These are phyloP conservation scores for Primulina huaijiensis DNA, from an alignment of 257 asterid species.

Conservation along the genomic window DNA sequence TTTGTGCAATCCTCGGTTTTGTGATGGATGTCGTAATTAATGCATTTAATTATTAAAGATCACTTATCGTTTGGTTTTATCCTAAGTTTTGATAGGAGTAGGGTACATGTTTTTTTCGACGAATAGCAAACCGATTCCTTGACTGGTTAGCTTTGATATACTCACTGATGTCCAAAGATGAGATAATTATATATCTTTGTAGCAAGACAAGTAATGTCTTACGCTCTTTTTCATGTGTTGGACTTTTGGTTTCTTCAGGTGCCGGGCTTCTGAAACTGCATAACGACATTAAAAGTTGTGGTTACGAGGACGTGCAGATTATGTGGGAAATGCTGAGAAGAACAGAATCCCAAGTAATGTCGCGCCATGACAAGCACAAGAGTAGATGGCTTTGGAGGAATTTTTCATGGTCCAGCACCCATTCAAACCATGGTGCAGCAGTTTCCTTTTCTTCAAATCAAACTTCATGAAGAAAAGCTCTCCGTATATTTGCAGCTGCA, in stretches of 20 bases:
- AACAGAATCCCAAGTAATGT: slow-evolving; percentile 46
- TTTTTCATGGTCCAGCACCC: slow-evolving; percentile 36
- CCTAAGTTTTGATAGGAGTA: neutral
- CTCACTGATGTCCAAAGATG: neutral
- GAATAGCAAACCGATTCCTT: no score
- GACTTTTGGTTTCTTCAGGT: slow-evolving; percentile 39
- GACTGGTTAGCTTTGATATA: neutral
- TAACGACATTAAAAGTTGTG: slow-evolving; percentile 89
- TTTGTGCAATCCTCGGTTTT: neutral
- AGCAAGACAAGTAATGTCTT: neutral
- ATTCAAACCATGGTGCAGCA: slow-evolving; percentile 21
- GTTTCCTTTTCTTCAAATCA: slow-evolving; percentile 38
- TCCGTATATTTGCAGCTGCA: slow-evolving; percentile 12
- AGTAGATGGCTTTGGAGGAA: slow-evolving; percentile 55
- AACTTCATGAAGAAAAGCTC: slow-evolving; percentile 27
- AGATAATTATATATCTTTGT: neutral
- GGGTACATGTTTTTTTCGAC: neutral
- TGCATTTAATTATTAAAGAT: no score
- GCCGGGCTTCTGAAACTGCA: slow-evolving; percentile 78
- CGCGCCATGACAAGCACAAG: slow-evolving; percentile 49
- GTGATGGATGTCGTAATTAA: neutral
- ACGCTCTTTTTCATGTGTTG: neutral
- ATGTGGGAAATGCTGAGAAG: slow-evolving; percentile 95
- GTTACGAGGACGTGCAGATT: slow-evolving; percentile 85
- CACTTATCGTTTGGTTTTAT: neutral